Evolutionary conservation across 495 filamentous ascomycete species (phyloP), one percentile per base, ranked within the genome.

Genomic region (Niebla homalea): DNA sequence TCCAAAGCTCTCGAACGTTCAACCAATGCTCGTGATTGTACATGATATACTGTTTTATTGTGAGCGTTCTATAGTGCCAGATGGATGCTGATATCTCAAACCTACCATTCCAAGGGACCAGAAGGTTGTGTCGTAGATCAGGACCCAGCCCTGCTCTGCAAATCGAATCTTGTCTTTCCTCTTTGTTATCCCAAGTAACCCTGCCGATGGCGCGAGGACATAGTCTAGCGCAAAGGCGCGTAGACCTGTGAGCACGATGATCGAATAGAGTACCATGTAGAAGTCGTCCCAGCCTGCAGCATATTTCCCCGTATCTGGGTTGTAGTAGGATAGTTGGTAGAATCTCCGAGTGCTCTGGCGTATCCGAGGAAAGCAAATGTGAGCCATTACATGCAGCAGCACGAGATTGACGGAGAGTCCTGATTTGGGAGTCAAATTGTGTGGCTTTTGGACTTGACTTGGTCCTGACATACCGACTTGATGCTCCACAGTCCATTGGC

Each of bases 101-200:
- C 29, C 29, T 32, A 96, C 87, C 77, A 90, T 73, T 54, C 92
- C 92, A 48, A 90, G 66, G 4, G 78, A 66, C 81, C 87, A 97
- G 62, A 87, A 88, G 47, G 80, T 67, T 22, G 62, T 62, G 62
- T 87, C 85, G 68, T 96, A 97, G 32, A 89, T 57, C 22, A 86
- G 62, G 60, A 94, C 71, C 86, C 89, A 98, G 45, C 81, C 87
- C 68, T 98, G 92, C 64, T 98, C 92, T 43, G 87, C 85, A 65
- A 97, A 86, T 37, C 93, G 76, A 20, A 85, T 73, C 20, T 81
- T 65, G 7, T 76, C 82, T 66, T 93, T 95, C 56, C 70, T 72
- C 50, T 79, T 78, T 52, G 75, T 73, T 54, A 97, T 69, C 14
- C 89, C 89, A 46, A 70, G 70, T 14, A 68, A 62, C 37, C 75